phyloP scores from a whole-genome alignment of 1,284 basidiomycete species.

The Apiotrichum mycotoxinovorans region DNA sequence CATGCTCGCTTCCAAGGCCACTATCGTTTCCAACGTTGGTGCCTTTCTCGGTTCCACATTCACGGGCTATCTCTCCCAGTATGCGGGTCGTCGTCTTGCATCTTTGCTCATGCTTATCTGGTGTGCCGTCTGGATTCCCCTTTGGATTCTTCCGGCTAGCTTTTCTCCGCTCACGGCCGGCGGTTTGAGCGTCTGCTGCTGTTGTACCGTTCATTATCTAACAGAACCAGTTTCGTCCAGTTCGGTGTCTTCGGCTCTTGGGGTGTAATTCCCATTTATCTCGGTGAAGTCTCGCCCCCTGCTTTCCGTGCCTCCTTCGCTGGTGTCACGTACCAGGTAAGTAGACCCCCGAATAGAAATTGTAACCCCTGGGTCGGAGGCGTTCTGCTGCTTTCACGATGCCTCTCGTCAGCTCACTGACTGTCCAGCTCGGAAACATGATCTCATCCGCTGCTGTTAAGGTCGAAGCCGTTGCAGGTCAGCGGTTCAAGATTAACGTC shows the following conservation, averaged over 20 bases:
- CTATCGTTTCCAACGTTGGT: constrained; percentile 71
- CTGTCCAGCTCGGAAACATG: constrained; percentile 56
- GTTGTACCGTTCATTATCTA: background rate
- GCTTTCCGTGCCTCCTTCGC: constrained; percentile 92
- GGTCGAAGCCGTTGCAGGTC: constrained; percentile 74
- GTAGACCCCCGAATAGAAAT: background rate
- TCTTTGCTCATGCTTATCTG: constrained; percentile 55
- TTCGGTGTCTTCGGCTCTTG: constrained; percentile 73
- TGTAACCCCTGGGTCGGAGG: too few relatives aligned
- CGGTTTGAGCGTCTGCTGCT: constrained; percentile 23
- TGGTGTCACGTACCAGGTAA: constrained; percentile 76
- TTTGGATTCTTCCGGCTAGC: constrained; percentile 73
- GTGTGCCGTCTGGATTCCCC: constrained; percentile 52
- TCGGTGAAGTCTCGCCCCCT: constrained; percentile 74
- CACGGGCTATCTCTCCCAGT: constrained; percentile 75
- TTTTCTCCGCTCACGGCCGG: constrained; percentile 43
- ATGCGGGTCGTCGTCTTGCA: constrained; percentile 73
- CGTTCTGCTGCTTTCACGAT: too few relatives aligned
- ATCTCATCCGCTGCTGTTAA: constrained; percentile 81
- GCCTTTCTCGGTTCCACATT: constrained; percentile 72
- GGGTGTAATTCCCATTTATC: constrained; percentile 53
- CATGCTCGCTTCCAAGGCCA: constrained; percentile 71
- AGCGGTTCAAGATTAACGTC: constrained; percentile 49
- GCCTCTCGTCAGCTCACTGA: background rate
- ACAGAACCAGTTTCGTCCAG: constrained; percentile 59